Evolutionary conservation across 495 filamentous ascomycete species (phyloP), one percentile per base, ranked within the genome.

Genomic region (Neurospora pannonica): DNA sequence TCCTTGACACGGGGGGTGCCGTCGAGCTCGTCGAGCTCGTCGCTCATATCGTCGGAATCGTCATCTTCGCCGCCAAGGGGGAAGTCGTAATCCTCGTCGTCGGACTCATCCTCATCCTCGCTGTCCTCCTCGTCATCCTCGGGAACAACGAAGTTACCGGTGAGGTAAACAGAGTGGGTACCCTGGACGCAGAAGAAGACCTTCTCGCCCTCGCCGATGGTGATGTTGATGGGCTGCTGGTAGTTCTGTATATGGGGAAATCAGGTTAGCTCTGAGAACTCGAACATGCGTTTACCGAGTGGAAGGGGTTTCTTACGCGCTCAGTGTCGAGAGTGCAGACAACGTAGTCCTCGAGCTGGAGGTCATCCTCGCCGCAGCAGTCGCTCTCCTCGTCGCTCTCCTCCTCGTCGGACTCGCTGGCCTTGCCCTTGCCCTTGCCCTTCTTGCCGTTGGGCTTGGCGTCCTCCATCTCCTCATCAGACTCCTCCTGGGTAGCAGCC

Each of bases 161-260:
- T 98, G 38, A 99, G 88, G 85, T 90, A 94, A 77, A 99, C 86
- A 73, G 90, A 88, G 86, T 97, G 94, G 70, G 93, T 97, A 79
- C 96, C 96, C 74, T 90, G 89, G 76, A 96, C 94, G 80, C 91
- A 89, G 88, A 99, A 99, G 87, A 92, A 97, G 71, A 97, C 90
- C 67, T 86, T 86, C 87, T 98, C 96, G 76, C 92, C 89, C 81
- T 97, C 93, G 76, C 86, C 87, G 81, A 99, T 87, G 71, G 91
- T 94, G 79, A 99, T 91, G 81, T 98, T 93, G 48, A 99, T 89
- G n/a, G 96, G 83, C 81, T 99, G 96, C 83, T 99, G 96, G 87
- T 90, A 97, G 84, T 91, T 89, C 96, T 99, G 76, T 46, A 31
- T 48, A 43, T 71, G 39, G 38, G 38, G 46, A 60, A 10, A 70